A percentile compares a stretch with the other conserved stretches of the same genome.
Conservation (phyloP, 768 basidiomycete genomes). For the Panaeolus papilionaceus region DNA sequence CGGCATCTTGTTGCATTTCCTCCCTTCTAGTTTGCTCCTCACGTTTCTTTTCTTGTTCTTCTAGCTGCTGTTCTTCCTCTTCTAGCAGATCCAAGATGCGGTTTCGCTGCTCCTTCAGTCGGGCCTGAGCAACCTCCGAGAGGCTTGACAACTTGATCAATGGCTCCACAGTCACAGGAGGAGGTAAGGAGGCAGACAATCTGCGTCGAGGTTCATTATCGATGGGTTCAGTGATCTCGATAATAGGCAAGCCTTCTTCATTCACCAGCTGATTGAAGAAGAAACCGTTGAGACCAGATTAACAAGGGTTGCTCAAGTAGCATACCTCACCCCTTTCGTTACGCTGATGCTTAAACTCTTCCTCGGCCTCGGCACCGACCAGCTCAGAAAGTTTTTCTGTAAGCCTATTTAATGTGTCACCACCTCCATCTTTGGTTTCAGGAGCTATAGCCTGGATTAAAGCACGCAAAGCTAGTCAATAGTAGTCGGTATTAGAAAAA, state of each 20-base stretch:
- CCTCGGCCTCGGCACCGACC: conserved; percentile 49
- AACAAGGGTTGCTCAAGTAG: conserved; percentile 21
- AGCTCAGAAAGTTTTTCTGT: conserved; percentile 68
- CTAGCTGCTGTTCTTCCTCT: conserved; percentile 64
- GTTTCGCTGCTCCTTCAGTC: conserved; percentile 62
- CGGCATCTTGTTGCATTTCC: conserved; percentile 53
- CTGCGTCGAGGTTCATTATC: conserved; percentile 26
- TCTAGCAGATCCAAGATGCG: conserved; percentile 73
- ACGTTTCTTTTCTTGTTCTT: conserved; percentile 44
- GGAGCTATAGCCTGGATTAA: conserved; percentile 47
- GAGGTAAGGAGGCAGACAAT: conserved; percentile 27
- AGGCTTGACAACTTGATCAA: conserved; percentile 54
- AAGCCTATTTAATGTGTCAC: conserved; percentile 48
- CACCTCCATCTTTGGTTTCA: conserved; percentile 30
- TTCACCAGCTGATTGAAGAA: conserved; percentile 59
- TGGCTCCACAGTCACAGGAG: conserved; percentile 36
- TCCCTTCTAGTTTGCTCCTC: conserved; percentile 51
- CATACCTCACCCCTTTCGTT: conserved; percentile 72
- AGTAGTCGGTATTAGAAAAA: conserved; percentile 4
- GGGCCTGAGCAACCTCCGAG: conserved; percentile 51
- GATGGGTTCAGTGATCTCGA: conserved; percentile 75
- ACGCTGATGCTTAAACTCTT: conserved; percentile 39
- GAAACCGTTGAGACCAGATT: background rate
- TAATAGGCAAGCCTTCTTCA: conserved; percentile 81
- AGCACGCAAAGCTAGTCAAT: conserved; percentile 43